Base-by-base conservation (phyloP, 352 stramenopile species). In the Pythium brachiatum region DNA sequence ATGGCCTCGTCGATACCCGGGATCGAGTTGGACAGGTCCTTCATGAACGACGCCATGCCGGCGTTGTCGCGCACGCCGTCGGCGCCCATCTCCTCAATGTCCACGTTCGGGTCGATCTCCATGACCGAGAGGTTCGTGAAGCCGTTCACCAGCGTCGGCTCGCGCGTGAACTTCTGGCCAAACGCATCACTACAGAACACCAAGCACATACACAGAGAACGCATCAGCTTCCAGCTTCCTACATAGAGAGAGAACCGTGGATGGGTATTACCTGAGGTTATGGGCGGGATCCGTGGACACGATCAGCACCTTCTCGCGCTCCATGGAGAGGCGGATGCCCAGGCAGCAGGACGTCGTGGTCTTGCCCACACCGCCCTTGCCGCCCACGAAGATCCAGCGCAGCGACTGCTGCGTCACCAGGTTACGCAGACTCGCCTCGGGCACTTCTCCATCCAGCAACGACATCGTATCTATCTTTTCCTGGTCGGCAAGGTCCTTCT, bases 281-380 rank as follows among this genome's bases (percentile, higher is more conserved):
- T 99, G 97, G n/a, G 97, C 97, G 0, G 97, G 97, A 75, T 99
- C 97, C 21, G 97, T 99, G n/a, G 95, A 99, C 44, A 99, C 94
- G 64, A 99, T 97, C 47, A 99, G 82, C 55, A 99, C 97, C 73
- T 98, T 98, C 63, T 96, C 87, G 44, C 92, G 78, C 67, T 91
- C 85, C 58, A 90, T 85, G n/a, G 92, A 74, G 53, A 98, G 78
- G 32, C 94, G 90, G 59, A 98, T 94, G 25, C 86, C 95, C 41
- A 99, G 84, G 69, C 95, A 99, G 77, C 97, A 99, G 53, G 92
- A 98, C n/a, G 96, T 99, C 13, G 97, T 99, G 31, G 94, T 98
- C 76, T 98, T 98, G 38, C 94, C 94, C 57, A 98, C 94, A 47
- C 94, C 94, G 27, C 94, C 94, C 65, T 98, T 98, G 27, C 94